Evolutionary conservation across 164 flowering plant genomes (phyloP).

Genomic region (Echeveria elegans): DNA sequence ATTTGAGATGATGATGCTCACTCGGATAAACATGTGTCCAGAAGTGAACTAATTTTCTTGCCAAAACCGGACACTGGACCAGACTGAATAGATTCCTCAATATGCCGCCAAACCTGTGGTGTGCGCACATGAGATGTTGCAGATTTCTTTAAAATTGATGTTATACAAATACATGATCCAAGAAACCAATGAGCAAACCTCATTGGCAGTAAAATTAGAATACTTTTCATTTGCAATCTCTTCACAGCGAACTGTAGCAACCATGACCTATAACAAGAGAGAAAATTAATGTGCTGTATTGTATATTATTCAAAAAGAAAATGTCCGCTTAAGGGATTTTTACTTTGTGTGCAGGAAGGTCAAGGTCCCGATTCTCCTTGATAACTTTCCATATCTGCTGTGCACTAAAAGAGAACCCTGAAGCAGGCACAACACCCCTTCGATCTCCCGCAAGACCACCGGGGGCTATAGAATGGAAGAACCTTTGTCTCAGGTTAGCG

Average conservation of each 20-base stretch:
- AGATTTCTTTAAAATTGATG: neutral
- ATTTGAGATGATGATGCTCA: slow-evolving; percentile 22
- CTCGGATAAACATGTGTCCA: slow-evolving; percentile 60
- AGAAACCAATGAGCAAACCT: slow-evolving; percentile 35
- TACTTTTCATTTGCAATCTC: slow-evolving; percentile 90
- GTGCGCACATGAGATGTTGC: slow-evolving; percentile 2
- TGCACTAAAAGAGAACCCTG: slow-evolving; percentile 95
- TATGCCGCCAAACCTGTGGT: slow-evolving; percentile 59
- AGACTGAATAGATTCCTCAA: slow-evolving; percentile 71
- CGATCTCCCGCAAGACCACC: slow-evolving; percentile 99
- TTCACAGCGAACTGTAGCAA: slow-evolving; percentile 99
- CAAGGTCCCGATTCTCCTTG: slow-evolving; percentile 95
- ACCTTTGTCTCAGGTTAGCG: slow-evolving; percentile 68
- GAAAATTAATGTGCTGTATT: neutral
- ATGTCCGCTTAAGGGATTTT: neutral
- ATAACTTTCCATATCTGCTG: slow-evolving; percentile 96
- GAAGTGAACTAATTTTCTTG: slow-evolving; percentile 62
- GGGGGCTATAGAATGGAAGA: slow-evolving; percentile 90
- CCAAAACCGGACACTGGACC: slow-evolving; percentile 75
- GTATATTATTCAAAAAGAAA: neutral
- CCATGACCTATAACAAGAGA: slow-evolving; percentile 70
- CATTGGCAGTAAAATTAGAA: slow-evolving; percentile 37
- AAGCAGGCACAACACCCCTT: slow-evolving; percentile 88
- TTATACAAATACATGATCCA: neutral
- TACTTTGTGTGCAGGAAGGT: slow-evolving; percentile 99